Evolutionary conservation across 305 asterid species (phyloP).

Genomic region (Ruellia speciosa): DNA sequence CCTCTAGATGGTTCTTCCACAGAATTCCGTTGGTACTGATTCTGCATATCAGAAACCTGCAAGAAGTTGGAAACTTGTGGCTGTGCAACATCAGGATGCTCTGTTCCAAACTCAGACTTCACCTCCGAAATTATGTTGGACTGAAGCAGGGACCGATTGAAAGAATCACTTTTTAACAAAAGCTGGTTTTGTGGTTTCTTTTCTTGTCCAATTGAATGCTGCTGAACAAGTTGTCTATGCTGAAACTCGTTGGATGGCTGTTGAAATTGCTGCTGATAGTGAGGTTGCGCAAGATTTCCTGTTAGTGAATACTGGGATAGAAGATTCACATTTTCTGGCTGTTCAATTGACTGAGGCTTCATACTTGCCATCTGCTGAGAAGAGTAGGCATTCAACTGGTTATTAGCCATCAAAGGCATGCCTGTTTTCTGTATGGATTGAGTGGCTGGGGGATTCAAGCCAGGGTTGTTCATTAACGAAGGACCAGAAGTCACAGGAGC

Average conservation of each 20-base stretch:
- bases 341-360: constrained; percentile 49
- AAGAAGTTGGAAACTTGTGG: constrained; percentile 53
- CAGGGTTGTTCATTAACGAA: constrained; percentile 44
- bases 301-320: constrained; percentile 49
- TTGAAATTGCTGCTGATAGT: constrained; percentile 46
- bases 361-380: constrained; percentile 44
- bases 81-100: constrained; percentile 40
- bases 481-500: constrained; percentile 48
- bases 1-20: constrained; percentile 47
- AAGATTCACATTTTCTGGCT: constrained; percentile 44
- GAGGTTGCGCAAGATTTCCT: constrained; percentile 52
- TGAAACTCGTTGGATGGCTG: constrained; percentile 57
- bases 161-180: constrained; percentile 40
- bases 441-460: constrained; percentile 43
- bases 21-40: constrained; percentile 48
- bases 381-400: constrained; percentile 43
- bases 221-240: constrained; percentile 48
- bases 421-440: constrained; percentile 52
- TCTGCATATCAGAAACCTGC: constrained; percentile 56
- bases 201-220: constrained; percentile 55
- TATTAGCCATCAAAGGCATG: constrained; percentile 45
- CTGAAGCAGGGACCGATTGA: constrained; percentile 49
- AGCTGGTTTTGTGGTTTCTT: constrained; percentile 58
- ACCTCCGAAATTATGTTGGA: constrained; percentile 39
- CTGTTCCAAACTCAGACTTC: constrained; percentile 46